These are phyloP conservation scores for Chaetoscypha palmicola DNA, from an alignment of 2,329 filamentous ascomycete genomes.

Conservation along the genomic window DNA sequence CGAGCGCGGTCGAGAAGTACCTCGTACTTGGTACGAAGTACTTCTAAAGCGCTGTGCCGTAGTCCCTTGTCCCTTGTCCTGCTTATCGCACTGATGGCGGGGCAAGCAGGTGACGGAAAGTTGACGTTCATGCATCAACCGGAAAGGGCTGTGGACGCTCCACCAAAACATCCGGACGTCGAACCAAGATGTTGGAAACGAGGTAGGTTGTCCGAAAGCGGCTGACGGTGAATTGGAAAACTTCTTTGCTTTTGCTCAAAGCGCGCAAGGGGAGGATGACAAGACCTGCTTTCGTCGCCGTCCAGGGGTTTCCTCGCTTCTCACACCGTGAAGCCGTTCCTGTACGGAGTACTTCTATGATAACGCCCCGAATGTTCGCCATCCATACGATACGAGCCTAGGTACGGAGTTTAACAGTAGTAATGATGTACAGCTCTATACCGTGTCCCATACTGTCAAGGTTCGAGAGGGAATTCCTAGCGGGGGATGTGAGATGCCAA, in stretches of 20 bases:
- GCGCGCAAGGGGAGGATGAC: neutral
- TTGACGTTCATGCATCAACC: neutral
- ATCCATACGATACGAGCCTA: too few species aligned
- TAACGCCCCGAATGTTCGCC: neutral
- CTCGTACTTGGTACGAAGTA: too few species aligned
- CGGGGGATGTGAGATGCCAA: neutral
- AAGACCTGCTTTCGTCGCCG: neutral
- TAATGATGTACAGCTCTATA: neutral
- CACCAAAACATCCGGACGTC: neutral
- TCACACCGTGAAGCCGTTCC: neutral
- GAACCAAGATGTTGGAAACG: neutral
- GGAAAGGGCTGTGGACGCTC: neutral
- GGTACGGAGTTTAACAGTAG: neutral
- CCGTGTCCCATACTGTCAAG: neutral
- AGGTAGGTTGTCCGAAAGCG: neutral
- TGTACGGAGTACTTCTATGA: neutral
- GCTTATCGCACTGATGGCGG: constrained; percentile 1
- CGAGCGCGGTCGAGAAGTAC: too few species aligned
- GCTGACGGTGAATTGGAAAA: neutral
- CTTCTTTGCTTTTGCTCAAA: neutral
- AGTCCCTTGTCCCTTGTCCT: too few species aligned
- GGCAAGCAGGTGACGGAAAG: neutral
- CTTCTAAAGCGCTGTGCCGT: too few species aligned
- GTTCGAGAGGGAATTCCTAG: neutral
- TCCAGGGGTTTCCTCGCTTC: neutral